phyloP scores from a whole-genome alignment of 148 eudicot species.

The Camellia lanceoleosa region DNA sequence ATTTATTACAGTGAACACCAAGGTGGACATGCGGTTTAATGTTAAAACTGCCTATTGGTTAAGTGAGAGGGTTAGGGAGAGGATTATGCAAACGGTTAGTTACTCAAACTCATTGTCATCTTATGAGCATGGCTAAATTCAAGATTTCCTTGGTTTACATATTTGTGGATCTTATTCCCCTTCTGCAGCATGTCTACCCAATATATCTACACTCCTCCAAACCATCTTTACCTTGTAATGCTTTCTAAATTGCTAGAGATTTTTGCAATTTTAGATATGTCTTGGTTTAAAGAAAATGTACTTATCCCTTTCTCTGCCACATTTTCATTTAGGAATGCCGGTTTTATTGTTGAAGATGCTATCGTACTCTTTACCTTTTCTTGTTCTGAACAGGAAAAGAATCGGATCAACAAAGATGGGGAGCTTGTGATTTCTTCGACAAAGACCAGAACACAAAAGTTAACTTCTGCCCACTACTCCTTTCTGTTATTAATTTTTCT shows the following conservation, averaged over 20 bases:
- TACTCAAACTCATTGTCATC: constrained; percentile 15
- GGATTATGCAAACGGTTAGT: constrained; percentile 66
- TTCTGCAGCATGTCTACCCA: constrained; percentile 3
- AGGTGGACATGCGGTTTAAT: constrained; percentile 89
- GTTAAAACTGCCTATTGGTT: constrained; percentile 74
- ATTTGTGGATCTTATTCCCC: neutral
- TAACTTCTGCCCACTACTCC: constrained; percentile 17
- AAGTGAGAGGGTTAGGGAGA: constrained; percentile 69
- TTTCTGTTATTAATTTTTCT: constrained; percentile 15
- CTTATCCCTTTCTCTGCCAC: neutral
- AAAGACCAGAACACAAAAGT: constrained; percentile 85
- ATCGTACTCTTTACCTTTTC: neutral
- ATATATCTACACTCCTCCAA: neutral
- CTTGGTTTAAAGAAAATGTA: neutral
- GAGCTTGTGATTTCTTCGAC: constrained; percentile 82
- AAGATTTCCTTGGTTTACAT: neutral
- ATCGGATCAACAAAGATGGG: constrained; percentile 83
- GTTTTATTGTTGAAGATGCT: neutral
- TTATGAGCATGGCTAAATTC: neutral
- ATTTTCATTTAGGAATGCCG: neutral
- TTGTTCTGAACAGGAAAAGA: constrained; percentile 63
- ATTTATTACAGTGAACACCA: constrained; percentile 56
- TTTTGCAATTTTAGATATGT: neutral
- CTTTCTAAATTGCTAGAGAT: neutral
- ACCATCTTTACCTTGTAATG: neutral